Evolutionary conservation across 345 rosid genomes (phyloP), one percentile per base, ranked within the genome.

Genomic region (Crucihimalaya himalaica): DNA sequence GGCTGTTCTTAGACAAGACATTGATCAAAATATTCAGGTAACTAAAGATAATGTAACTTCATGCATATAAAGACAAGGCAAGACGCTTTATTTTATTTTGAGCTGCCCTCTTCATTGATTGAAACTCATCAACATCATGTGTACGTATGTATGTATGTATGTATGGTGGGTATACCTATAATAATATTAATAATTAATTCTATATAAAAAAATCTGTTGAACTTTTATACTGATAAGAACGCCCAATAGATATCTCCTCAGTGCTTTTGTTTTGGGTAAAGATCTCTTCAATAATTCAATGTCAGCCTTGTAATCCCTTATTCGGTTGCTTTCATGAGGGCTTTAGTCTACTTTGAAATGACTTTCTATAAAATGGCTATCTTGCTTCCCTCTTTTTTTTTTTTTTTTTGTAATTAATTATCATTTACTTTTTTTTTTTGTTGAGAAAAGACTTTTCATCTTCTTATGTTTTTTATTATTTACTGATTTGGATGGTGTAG

Each of bases 1-100:
- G 99, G 88, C 86, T 40, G 97, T 95, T 72, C 85, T 95, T 35
- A 81, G 99, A 83, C 95, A 88, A 78, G 99, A 95, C 79, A 79
- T 91, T 37, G 68, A 83, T 78, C 92, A 88, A 73, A 95, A 91
- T 75, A 71, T 95, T 51, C 87, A 91, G 93, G 99, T 88, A 78
- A 76, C 18, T 8, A 55, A 67, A 52, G 43, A 55, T 66, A 32
- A 59, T 59, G 60, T 72, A 52, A 50, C 40, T 53, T 75, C 69
- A 43, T 69, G 69, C 55, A 52, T 39, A 32, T 31, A 51, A 60
- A 68, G 67, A 68, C 56, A 74, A 59, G 47, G 51, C 37, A 51
- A 51, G 54, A 11, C 48, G 4, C 65, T 69, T 76, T 69, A 34
- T 68, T 13, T 45, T 28, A 4, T 51, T 48, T 66, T 48, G 5